Conservation (phyloP, 495 filamentous ascomycete species). For the Elasticomyces elasticus region DNA sequence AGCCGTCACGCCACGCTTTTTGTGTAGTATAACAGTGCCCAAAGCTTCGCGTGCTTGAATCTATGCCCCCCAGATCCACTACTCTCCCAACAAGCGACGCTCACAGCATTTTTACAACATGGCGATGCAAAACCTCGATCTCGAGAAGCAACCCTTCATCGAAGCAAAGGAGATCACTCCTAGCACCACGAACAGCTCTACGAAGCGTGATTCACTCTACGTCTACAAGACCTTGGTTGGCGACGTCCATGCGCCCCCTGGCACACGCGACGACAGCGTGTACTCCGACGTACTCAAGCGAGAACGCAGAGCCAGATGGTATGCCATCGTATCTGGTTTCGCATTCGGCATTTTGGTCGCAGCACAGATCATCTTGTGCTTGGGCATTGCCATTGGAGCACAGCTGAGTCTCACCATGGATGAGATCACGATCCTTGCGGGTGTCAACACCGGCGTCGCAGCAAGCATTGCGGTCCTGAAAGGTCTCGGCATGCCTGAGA, state of each 20-base stretch:
- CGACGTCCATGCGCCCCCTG: not conserved
- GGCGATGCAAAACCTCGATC: not conserved
- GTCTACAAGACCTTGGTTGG: conserved; percentile 7
- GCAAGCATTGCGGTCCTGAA: conserved; percentile 3
- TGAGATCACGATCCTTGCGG: not conserved
- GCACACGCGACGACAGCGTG: not conserved
- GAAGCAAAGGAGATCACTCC: not conserved
- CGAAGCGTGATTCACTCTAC: not conserved
- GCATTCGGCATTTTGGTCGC: not conserved
- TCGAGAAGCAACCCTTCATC: conserved; percentile 1
- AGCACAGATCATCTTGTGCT: conserved; percentile 3
- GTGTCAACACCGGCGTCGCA: conserved; percentile 8
- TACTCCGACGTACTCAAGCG: not conserved
- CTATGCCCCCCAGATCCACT: not conserved
- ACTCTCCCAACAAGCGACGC: not conserved
- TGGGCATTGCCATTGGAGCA: conserved; percentile 7
- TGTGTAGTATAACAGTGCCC: not conserved
- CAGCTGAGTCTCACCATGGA: not conserved
- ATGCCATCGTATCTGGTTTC: not conserved
- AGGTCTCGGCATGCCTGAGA: conserved; percentile 9
- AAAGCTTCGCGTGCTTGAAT: not conserved
- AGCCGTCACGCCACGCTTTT: not conserved
- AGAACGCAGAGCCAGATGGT: not conserved
- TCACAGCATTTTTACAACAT: not conserved
- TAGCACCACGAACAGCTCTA: not conserved